Percentiles rank a stretch among this genome's conserved stretches.
Evolutionary conservation across 2,329 filamentous ascomycete species (phyloP).

Genomic region (Neofusicoccum parvum): DNA sequence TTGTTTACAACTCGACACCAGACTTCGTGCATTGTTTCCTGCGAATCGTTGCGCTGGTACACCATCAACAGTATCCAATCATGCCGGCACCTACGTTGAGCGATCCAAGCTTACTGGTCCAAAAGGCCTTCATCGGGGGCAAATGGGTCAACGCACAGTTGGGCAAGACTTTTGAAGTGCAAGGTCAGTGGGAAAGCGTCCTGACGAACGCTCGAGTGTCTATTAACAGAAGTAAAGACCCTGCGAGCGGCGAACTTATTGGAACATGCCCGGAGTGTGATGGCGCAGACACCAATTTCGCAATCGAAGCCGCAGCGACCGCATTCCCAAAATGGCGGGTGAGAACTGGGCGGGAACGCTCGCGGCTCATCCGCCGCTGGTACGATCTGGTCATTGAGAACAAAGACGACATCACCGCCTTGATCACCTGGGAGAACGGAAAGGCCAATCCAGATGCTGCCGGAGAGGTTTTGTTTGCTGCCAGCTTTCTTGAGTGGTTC

Average conservation of each 20-base stretch:
- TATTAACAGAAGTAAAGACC: background rate
- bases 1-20: background rate
- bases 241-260: background rate
- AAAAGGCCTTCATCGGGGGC: background rate
- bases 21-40: background rate
- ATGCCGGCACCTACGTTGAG: background rate
- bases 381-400: constrained; percentile 56
- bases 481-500: constrained; percentile 60
- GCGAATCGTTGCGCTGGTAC: too few species aligned
- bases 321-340: background rate
- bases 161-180: background rate
- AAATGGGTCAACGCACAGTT: background rate
- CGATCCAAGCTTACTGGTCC: background rate
- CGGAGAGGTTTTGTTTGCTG: constrained; percentile 29
- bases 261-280: background rate
- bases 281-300: background rate
- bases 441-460: constrained; percentile 64
- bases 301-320: background rate
- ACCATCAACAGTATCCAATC: background rate
- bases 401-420: constrained; percentile 71
- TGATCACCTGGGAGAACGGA: constrained; percentile 83
- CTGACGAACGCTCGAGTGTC: too few species aligned
- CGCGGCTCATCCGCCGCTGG: background rate
- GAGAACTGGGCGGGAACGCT: background rate
- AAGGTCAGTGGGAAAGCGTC: background rate